A percentile compares a stretch with the other conserved stretches of the same genome.
Conservation (phyloP, 2,329 filamentous ascomycete genomes). For the Fusarium albidum region DNA sequence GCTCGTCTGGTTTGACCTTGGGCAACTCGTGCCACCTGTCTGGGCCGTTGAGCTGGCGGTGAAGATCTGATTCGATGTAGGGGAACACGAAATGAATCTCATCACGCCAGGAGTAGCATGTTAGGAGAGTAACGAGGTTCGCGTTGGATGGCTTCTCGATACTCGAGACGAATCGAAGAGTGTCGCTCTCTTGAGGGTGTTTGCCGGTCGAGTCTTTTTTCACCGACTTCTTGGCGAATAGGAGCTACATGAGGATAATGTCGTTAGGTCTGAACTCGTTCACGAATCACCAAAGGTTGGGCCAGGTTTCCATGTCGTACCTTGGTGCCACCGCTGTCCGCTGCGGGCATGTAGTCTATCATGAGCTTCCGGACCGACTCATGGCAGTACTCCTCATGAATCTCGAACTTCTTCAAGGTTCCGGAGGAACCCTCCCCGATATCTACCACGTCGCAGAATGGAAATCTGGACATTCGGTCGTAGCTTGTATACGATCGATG, state of each 20-base stretch:
- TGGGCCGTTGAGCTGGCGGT: background rate
- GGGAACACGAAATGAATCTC: constrained; percentile 5
- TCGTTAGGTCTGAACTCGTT: background rate
- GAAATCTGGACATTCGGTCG: background rate
- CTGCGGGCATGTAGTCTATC: background rate
- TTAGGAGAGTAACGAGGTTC: constrained; percentile 4
- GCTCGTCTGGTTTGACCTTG: background rate
- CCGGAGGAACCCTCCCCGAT: background rate
- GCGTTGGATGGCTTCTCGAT: background rate
- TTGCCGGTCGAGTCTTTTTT: background rate
- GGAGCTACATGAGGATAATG: background rate
- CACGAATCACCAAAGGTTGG: no score
- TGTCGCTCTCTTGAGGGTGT: background rate
- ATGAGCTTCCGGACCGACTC: background rate
- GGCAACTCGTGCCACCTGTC: no score
- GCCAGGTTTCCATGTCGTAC: no score
- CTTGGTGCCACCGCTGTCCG: background rate
- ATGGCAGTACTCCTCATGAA: background rate
- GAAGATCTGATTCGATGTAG: background rate
- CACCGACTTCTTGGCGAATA: background rate
- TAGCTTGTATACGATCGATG: no score
- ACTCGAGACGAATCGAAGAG: background rate
- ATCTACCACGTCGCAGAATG: background rate
- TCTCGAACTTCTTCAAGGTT: background rate
- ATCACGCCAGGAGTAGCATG: background rate